Evolutionary conservation across 129 eudicot genomes (phyloP).

Genomic region (Oenanthe sinensis): DNA sequence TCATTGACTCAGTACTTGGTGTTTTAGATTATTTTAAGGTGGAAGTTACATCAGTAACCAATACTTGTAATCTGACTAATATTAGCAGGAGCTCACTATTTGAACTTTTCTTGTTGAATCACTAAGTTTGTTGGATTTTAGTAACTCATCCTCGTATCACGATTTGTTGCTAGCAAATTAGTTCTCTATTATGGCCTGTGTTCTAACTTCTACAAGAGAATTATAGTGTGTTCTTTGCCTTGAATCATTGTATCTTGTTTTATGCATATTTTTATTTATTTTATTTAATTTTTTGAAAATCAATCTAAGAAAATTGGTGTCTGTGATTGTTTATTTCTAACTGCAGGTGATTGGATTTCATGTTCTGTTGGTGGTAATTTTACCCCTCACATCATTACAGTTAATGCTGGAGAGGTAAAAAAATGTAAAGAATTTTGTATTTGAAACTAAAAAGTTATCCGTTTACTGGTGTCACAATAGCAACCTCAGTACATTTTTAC

Average conservation of each 20-base stretch:
- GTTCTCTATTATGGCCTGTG: neutral
- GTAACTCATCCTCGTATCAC: neutral
- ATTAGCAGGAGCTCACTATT: neutral
- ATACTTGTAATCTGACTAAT: neutral
- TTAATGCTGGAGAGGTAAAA: conserved; percentile 82
- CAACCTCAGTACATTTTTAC: neutral
- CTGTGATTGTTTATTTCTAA: neutral
- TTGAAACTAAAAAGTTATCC: neutral
- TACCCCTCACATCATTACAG: conserved; percentile 70
- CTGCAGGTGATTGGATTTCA: conserved; percentile 59
- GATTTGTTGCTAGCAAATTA: neutral
- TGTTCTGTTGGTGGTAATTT: conserved; percentile 70
- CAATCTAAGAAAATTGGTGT: neutral
- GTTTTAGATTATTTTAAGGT: neutral
- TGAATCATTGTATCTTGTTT: neutral
- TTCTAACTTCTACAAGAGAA: neutral
- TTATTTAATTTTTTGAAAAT: neutral
- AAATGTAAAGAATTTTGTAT: neutral
- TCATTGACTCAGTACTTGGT: neutral
- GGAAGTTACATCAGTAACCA: neutral
- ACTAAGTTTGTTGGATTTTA: neutral
- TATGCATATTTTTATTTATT: neutral
- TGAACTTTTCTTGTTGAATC: neutral
- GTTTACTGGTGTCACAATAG: neutral
- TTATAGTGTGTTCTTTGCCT: neutral